phyloP scores from a whole-genome alignment of 148 eudicot genomes.

The Dysphania ambrosioides region DNA sequence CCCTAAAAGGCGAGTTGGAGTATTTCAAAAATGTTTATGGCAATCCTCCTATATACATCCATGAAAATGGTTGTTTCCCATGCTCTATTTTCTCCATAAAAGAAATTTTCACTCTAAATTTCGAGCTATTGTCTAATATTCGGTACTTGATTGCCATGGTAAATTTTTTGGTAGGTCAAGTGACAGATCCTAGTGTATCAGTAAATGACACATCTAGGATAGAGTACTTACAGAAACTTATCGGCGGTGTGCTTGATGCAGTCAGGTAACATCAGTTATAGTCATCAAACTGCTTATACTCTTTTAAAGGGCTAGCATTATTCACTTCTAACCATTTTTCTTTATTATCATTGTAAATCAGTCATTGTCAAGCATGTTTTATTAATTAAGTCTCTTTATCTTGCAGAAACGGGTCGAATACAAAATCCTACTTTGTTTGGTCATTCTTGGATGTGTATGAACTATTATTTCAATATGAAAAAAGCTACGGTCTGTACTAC shows the following conservation, averaged over 20 bases:
- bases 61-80: conserved; percentile 51
- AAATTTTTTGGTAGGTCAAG: no score
- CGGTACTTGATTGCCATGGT: background rate
- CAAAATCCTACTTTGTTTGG: no score
- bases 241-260: conserved; percentile 45
- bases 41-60: conserved; percentile 48
- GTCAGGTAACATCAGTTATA: conserved; percentile 29
- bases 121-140: conserved; percentile 19
- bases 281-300: no score
- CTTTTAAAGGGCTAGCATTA: no score
- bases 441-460: background rate
- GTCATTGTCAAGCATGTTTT: no score
- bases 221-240: conserved; percentile 37
- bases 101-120: background rate
- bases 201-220: conserved; percentile 38
- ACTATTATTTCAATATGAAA: no score
- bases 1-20: conserved; percentile 33
- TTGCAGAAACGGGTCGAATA: background rate
- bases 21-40: conserved; percentile 40
- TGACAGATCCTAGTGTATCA: conserved; percentile 11
- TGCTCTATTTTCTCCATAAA: background rate
- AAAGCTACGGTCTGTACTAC: conserved; percentile 37
- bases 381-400: no score
- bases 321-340: no score
- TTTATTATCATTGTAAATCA: no score